A percentile compares a stretch with the other conserved stretches of the same genome.
These are phyloP conservation scores for Artemisia annua DNA, from an alignment of 129 eudicot genomes.

Conservation along the genomic window DNA sequence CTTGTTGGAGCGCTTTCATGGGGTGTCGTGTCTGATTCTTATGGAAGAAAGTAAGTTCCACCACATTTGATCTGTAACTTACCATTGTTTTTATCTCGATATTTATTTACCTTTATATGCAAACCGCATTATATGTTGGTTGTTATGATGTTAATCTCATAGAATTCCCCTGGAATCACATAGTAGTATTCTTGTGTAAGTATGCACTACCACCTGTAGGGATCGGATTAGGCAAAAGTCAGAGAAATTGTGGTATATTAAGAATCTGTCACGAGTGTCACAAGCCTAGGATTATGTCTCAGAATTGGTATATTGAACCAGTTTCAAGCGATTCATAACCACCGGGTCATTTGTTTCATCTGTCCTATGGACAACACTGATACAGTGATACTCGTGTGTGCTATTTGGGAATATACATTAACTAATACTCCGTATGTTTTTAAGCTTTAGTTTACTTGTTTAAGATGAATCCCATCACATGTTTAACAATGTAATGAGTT, in stretches of 20 bases:
- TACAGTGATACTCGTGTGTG: too few species aligned
- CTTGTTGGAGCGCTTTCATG: conserved; percentile 64
- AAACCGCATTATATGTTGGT: not conserved
- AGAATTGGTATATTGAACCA: too few species aligned
- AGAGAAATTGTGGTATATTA: not conserved
- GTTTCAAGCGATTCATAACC: too few species aligned
- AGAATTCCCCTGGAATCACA: not conserved
- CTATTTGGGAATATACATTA: too few species aligned
- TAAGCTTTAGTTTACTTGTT: too few species aligned
- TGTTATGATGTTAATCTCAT: conserved; percentile 2
- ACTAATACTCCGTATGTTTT: too few species aligned
- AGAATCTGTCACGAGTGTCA: not conserved
- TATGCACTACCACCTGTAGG: not conserved
- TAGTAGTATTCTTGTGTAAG: not conserved
- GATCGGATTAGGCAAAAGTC: not conserved
- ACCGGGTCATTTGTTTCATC: too few species aligned
- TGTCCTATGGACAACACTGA: too few species aligned
- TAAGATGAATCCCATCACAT: too few species aligned
- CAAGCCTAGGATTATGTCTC: not conserved
- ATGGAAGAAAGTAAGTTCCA: conserved; percentile 45
- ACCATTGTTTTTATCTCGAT: not conserved
- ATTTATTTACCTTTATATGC: not conserved
- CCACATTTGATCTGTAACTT: not conserved
- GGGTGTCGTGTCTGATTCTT: conserved; percentile 62
- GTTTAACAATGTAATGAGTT: too few species aligned